Conservation (phyloP, 495 filamentous ascomycete genomes). For the Penicillium riverlandense region DNA sequence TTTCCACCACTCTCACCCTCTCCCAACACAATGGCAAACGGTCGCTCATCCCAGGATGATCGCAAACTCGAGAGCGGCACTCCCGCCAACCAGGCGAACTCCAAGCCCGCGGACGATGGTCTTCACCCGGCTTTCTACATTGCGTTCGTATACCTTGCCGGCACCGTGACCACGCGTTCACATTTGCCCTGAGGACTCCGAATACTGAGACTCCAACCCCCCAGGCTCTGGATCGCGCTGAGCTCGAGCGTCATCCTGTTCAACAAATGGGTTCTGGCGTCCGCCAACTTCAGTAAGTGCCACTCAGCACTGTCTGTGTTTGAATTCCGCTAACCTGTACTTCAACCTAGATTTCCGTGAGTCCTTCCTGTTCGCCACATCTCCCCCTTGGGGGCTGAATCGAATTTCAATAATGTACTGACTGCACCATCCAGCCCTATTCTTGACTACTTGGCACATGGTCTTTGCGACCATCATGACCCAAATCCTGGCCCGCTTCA, state of each 20-base stretch:
- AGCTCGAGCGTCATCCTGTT: conserved; percentile 90
- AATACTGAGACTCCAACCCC: conserved; percentile 5
- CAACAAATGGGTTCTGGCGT: conserved; percentile 93
- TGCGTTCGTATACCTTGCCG: conserved; percentile 46
- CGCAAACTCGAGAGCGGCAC: conserved; percentile 26
- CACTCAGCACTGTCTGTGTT: too few species aligned
- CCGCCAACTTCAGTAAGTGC: conserved; percentile 67
- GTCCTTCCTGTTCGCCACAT: not conserved
- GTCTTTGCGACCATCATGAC: conserved; percentile 79
- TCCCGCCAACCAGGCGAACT: conserved; percentile 9
- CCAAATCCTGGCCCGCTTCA: conserved; percentile 75
- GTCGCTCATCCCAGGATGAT: conserved; percentile 25
- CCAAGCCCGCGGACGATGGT: conserved; percentile 4
- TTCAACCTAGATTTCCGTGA: conserved; percentile 31
- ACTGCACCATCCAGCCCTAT: conserved; percentile 36
- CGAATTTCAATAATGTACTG: not conserved
- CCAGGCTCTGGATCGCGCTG: conserved; percentile 76
- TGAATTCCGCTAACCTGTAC: conserved; percentile 9
- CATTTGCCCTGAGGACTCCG: too few species aligned
- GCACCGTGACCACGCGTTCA: too few species aligned
- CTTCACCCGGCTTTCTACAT: conserved; percentile 83
- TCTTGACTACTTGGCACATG: conserved; percentile 86
- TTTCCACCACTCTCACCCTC: too few species aligned
- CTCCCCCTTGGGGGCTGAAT: not conserved
- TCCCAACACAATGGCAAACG: conserved; percentile 20